Evolutionary conservation across 345 rosid species (phyloP), one percentile per base, ranked within the genome.

Genomic region (Physaria fendleri): DNA sequence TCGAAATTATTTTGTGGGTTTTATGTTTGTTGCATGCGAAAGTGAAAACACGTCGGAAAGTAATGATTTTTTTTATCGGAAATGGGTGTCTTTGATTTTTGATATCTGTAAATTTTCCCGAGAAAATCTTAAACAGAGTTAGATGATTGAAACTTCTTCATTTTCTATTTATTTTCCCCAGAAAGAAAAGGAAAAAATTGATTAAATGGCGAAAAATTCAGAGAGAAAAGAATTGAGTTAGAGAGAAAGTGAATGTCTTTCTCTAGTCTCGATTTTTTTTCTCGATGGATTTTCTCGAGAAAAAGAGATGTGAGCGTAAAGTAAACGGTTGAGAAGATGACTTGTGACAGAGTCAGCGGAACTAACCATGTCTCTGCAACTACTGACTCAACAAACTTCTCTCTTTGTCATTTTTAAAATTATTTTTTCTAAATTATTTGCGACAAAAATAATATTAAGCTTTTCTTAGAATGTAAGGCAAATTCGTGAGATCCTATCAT

Each of bases 261-360:
- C 37, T 62, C 22, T 44, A 69, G 46, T 44, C 54, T 46, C n/a
- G 13, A 59, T 29, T 35, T 7, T n/a, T 32, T 21, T 22, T 21
- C 39, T 61, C 25, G 48, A 44, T 3, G 58, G 14, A 18, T 18
- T 59, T 45, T 45, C 56, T 13, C 34, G 52, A 45, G 46, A 55
- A 68, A 68, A 49, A 66, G 39, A 50, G 45, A 33, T 23, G 20
- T 77, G 49, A 75, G 80, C 90, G 88, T 84, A 66, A 77, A 82
- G 81, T 66, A 58, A 77, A 81, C 76, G 88, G 42, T 48, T 78
- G 72, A 57, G 61, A 51, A 68, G 54, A 52, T 50, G 73, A 53
- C 68, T 56, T 47, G n/a, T n/a, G 85, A 83, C 74, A 57, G 62
- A 69, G 83, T 80, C 83, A 76, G 71, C 83, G 62, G 73, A 78